These are phyloP conservation scores for Scedosporium minutisporum DNA, from an alignment of 2,329 filamentous ascomycete genomes.

Conservation along the genomic window DNA sequence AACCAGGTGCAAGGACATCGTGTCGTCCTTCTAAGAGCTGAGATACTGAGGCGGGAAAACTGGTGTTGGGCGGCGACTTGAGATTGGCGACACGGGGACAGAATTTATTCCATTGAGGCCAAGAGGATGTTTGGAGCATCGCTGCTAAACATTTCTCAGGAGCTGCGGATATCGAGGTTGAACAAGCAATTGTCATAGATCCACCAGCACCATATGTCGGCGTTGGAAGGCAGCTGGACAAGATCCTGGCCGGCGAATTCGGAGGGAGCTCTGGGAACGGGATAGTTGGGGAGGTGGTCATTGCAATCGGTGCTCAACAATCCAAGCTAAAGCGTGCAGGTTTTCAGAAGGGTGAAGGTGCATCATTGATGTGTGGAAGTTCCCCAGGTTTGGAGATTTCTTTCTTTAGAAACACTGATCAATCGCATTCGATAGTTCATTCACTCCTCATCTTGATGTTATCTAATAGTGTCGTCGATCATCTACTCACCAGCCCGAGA, in stretches of 20 bases:
- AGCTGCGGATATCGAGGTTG: conserved; percentile 22
- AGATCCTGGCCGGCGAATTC: conserved; percentile 11
- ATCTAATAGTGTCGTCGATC: no score
- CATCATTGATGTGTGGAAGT: conserved; percentile 17
- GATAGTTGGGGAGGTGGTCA: background rate
- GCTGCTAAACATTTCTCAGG: conserved; percentile 20
- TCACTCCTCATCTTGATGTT: no score
- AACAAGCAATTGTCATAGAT: conserved; percentile 19
- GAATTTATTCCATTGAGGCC: conserved; percentile 27
- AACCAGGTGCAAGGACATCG: conserved; percentile 20
- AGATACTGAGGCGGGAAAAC: conserved; percentile 9
- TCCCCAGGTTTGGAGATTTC: no score
- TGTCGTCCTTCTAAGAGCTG: conserved; percentile 10
- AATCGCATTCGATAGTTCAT: no score
- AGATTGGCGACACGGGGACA: conserved; percentile 17
- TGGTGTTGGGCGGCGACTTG: conserved; percentile 9
- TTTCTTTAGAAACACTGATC: no score
- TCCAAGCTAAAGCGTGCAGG: conserved; percentile 7
- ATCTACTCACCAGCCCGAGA: no score
- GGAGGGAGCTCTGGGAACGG: conserved; percentile 9
- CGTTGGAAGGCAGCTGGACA: conserved; percentile 15
- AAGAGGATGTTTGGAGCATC: conserved; percentile 20
- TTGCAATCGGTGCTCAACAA: background rate
- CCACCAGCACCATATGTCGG: conserved; percentile 21
- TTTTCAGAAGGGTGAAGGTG: conserved; percentile 20